Base-by-base conservation (phyloP, 2,329 filamentous ascomycete species). In the Aspergillus calidoustus region DNA sequence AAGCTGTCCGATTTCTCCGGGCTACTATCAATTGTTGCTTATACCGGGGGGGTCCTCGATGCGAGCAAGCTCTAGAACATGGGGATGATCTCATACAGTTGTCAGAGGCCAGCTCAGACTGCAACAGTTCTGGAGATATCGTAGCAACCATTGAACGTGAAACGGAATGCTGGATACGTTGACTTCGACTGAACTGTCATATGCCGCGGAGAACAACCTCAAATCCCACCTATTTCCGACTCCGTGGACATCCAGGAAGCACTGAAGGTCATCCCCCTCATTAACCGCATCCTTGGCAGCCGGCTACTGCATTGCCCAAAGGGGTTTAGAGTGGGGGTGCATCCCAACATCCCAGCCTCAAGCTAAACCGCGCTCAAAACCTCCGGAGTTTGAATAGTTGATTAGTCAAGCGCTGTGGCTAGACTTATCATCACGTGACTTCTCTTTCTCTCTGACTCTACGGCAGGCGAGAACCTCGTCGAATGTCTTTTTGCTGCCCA, bases 321-420 rank as follows among this genome's bases (percentile, higher is more conserved):
- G 41, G 19, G 66, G 72, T 38, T 62, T 74, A 74, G 72, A 50
- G 73, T 74, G 73, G 73, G 73, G 73, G 73, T 72, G 17, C 60
- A 54, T 57, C 57, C 54, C 50, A 60, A 64, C 31, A 57, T 53
- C 31, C 7, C 28, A 43, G 38, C 47, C 56, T 52, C 56, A 44
- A 13, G 17, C 30, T 52, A 25, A 43, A n/a, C 49, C 58, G 58
- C 53, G 47, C 15, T 41, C 11, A 15, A 31, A 41, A 44, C 49
- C 38, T 23, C 22, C 23, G 7, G n/a, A 11, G 46, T 51, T n/a
- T 28, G 34, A 56, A 8, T 7, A 15, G 17, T 17, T n/a, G 31
- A 56, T 55, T 57, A 61, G 59, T 61, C 54, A 61, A 30, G 3
- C 13, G 3, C 28, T 34, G 51, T 62, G 62, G 59, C 62, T 62